Evolutionary conservation across 805 yeast genomes (phyloP), one percentile per base, ranked within the genome.

Genomic region (Kregervanrija pseudodelftensis): DNA sequence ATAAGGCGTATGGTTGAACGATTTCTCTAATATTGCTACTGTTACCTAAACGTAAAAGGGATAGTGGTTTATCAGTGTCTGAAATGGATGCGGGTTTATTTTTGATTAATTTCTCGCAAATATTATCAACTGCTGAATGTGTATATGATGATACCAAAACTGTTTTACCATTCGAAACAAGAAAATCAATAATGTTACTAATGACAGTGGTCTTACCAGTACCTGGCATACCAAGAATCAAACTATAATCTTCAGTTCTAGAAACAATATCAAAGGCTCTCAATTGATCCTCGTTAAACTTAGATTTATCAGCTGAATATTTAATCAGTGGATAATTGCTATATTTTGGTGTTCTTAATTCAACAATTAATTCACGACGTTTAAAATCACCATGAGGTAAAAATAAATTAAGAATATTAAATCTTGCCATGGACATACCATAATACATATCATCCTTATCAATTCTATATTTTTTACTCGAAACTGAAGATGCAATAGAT

Each of bases 211-310:
- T 88, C 57, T 88, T 88, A 9, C 96, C 99, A 0, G 98, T 93
- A 3, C 99, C 99, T 0, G 99, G 99, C 99, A 93, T 93, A 0
- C 99, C 99, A 48, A 91, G 66, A 14, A 93, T 76, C 54, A 93
- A 68, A 4, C 90, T 71, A 58, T 86, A 93, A 58, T 90, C 95
- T 43, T 79, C 60, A 0, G 93, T 74, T 12, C 72, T 61, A 40
- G 88, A 58, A 0, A 81, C 86, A 47, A 71, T 76, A 12, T 78
- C 73, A 34, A 93, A 70, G 0, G 97, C 98, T 2, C 45, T 53
- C 4, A 67, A 48, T 58, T 93, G 99, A 55, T 88, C 95, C 0
- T 60, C 56, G 55, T 93, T 93, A 53, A 86, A 78, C 1, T 33
- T 30, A 2, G 17, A 36, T 1, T 12, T 5, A 5, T 42, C 22